Evolutionary conservation across 768 basidiomycete genomes (phyloP), one percentile per base, ranked within the genome.

Genomic region (Sarcomyxa edulis): DNA sequence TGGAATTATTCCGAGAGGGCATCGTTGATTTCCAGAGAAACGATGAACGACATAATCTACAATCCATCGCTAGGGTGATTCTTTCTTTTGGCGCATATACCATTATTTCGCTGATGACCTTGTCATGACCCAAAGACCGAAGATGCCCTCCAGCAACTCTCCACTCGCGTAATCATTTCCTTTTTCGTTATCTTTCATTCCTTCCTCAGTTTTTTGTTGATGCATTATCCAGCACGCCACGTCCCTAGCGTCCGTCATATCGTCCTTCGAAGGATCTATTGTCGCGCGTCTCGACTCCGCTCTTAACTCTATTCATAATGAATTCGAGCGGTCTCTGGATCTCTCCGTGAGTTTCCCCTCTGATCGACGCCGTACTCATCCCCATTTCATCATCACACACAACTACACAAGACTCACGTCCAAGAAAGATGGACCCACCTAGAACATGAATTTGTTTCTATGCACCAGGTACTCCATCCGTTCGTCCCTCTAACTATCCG

Each of bases 391-490:
- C 5, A 14, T 20, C 5, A 27, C 34, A 18, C 7, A 38, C 18
- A 15, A 22, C 23, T 47, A 9, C 12, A 41, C 16, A 37, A 66
- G 64, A 51, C 48, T 39, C 51, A 56, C 14, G 32, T 61, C 24
- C 58, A 61, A 25, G 48, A 46, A 18, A 52, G 47, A 25, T 49
- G 66, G 42, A 44, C 42, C 12, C 36, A 47, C 29, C 33, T 64
- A 25, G 56, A 53, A 1, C 36, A 26, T 22, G 46, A 51, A 18
- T 45, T 64, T 16, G 35, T 33, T 32, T 23, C 43, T 3, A 54
- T 63, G 55, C 56, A 64, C 42, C 51, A 53, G 35, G 62, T 66
- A 30, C 27, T 5, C 25, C 19, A 14, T 29, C n/a, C n/a, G n/a
- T n/a, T n/a, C n/a, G n/a, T 35, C 34, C 22, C 5, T 24, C 15